phyloP scores from a whole-genome alignment of 1,284 basidiomycete genomes.

The Trichosporon ovoides region DNA sequence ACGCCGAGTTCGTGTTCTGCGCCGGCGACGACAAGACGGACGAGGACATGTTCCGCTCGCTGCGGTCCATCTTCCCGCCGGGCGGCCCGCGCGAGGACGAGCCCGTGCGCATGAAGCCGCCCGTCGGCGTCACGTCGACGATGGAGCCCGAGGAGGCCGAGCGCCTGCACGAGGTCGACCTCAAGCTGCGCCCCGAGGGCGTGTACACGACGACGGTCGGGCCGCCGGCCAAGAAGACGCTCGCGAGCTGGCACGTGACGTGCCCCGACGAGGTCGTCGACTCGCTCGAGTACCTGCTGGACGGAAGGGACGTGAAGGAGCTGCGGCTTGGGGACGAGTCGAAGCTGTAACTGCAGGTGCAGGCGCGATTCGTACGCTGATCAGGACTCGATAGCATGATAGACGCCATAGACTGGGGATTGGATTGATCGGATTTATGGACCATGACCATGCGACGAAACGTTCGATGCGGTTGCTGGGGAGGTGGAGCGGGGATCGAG shows the following conservation, averaged over 20 bases:
- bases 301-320: slow-evolving; percentile 8
- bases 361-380: background rate
- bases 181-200: slow-evolving; percentile 62
- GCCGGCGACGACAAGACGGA: slow-evolving; percentile 98
- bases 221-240: slow-evolving; percentile 74
- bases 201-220: slow-evolving; percentile 85
- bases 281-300: slow-evolving; percentile 36
- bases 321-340: background rate
- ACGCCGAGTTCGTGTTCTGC: slow-evolving; percentile 92
- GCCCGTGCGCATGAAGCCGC: slow-evolving; percentile 61
- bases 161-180: slow-evolving; percentile 55
- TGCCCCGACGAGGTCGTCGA: slow-evolving; percentile 49
- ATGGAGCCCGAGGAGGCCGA: slow-evolving; percentile 47
- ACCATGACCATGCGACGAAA: no score
- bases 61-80: slow-evolving; percentile 54
- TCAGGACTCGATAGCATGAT: background rate
- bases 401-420: no score
- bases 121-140: slow-evolving; percentile 62
- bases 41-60: slow-evolving; percentile 92
- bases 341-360: background rate
- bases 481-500: no score
- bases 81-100: slow-evolving; percentile 50
- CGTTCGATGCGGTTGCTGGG: no score
- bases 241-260: slow-evolving; percentile 84
- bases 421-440: no score